phyloP scores from a whole-genome alignment of 495 filamentous ascomycete species.

The Lineolata rhizophorae region DNA sequence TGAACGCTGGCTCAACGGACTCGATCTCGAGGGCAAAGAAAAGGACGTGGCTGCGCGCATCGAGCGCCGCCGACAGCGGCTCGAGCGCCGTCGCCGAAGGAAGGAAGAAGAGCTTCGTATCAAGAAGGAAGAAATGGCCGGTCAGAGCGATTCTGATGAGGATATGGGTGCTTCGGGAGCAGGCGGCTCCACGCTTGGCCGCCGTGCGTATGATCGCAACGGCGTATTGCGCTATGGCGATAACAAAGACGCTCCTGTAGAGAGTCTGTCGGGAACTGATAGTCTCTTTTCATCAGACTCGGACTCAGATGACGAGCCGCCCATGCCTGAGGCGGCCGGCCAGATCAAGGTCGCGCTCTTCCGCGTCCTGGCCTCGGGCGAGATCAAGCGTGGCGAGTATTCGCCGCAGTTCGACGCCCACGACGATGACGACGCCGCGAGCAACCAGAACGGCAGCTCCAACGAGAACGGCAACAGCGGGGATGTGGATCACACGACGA shows the following conservation, averaged over 20 bases:
- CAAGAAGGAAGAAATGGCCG: slow-evolving; percentile 10
- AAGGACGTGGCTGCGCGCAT: slow-evolving; percentile 70
- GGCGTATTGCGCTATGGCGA: slow-evolving; percentile 56
- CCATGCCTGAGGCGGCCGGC: slow-evolving; percentile 77
- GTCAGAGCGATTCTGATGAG: slow-evolving; percentile 6
- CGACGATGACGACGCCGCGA: slow-evolving; percentile 55
- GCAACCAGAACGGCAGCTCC: slow-evolving; percentile 12
- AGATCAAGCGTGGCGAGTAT: slow-evolving; percentile 93
- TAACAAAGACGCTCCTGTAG: slow-evolving; percentile 47
- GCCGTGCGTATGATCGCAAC: slow-evolving; percentile 26
- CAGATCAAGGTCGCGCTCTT: slow-evolving; percentile 98
- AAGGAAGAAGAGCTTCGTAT: slow-evolving; percentile 23
- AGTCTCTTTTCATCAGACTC: slow-evolving; percentile 37
- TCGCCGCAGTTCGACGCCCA: slow-evolving; percentile 95
- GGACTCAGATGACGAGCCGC: slow-evolving; percentile 63
- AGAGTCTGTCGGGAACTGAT: slow-evolving; percentile 51
- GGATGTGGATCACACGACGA: slow-evolving; percentile 92
- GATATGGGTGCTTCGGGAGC: no score
- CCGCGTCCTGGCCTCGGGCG: slow-evolving; percentile 82
- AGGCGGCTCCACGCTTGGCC: no score
- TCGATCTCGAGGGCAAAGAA: slow-evolving; percentile 61
- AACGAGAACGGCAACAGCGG: slow-evolving; percentile 26
- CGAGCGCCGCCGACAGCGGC: slow-evolving; percentile 64
- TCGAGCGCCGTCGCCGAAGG: slow-evolving; percentile 63
- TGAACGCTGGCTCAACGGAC: slow-evolving; percentile 83